Base-by-base conservation (phyloP, 2,329 filamentous ascomycete species). In the Aaosphaeria arxii region DNA sequence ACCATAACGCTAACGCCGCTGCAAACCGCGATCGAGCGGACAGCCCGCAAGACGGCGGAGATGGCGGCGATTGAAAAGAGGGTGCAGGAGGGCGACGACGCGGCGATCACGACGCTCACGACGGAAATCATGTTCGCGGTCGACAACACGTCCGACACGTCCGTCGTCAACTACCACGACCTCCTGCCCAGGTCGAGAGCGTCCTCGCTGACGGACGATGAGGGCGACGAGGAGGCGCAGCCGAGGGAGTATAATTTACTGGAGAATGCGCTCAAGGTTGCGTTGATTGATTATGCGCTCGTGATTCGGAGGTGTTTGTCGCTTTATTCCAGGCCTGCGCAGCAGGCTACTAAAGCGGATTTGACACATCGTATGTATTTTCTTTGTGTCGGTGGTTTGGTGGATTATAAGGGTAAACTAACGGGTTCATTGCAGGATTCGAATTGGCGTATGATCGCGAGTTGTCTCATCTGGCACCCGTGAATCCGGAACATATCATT, bases 21-120 rank as follows among this genome's bases (percentile, higher is more conserved):
- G 49, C 88, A 96, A 70, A 91, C 90, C n/a, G 92, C 88, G 0
- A 77, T 97, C 51, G 92, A 97, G 67, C 85, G 92, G 11, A 92
- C 94, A 31, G 86, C 89, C 59, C 84, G 91, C 50, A 96, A 96
- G 75, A 95, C 92, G 1, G 83, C 89, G 49, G 92, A 97, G 70
- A 82, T 97, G 74, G 77, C 83, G 1, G 72, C 80, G 1, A 75
- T 96, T 1, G 90, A 95, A 66, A 89, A 86, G 66, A 84, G 85
- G 43, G 77, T 92, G 6, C 73, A 78, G 1, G 85, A 89, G 24
- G 87, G 87, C 5, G 88, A 92, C 48, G 84, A 89, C 33, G 81
- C 85, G 6, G 81, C 83, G 40, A 80, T 86, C 11, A 80, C 83
- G 39, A 75, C 84, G 41, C 77, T 96, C 32, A 80, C 89, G 1